phyloP scores from a whole-genome alignment of 2,329 filamentous ascomycete species.

The Rhinocladiella mackenziei region DNA sequence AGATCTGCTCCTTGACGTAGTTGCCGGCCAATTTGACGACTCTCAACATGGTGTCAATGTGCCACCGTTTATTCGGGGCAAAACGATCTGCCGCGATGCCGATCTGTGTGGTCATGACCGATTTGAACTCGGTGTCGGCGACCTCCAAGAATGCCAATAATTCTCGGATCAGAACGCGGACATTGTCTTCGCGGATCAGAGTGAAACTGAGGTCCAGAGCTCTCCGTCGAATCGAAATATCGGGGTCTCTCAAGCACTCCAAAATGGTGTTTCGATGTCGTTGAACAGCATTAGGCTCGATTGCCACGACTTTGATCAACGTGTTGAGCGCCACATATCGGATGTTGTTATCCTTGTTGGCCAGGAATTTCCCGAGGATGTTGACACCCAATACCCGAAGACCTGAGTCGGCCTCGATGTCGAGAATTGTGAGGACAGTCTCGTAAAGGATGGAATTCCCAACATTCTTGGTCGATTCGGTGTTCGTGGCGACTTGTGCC shows the following conservation, averaged over 20 bases:
- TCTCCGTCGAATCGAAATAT: constrained; percentile 93
- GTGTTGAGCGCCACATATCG: constrained; percentile 97
- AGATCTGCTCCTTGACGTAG: constrained; percentile 95
- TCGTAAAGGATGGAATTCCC: constrained; percentile 98
- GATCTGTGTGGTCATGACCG: constrained; percentile 96
- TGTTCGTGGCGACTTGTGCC: constrained; percentile 96
- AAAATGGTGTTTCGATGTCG: constrained; percentile 95
- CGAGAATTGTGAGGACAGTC: constrained; percentile 91
- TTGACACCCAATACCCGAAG: constrained; percentile 93
- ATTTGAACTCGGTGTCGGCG: constrained; percentile 97
- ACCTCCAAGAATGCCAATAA: constrained; percentile 93
- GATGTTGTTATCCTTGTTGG: constrained; percentile 99
- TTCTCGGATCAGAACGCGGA: constrained; percentile 88
- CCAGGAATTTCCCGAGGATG: constrained; percentile 94
- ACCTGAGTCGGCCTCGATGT: constrained; percentile 96
- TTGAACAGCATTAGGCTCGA: constrained; percentile 96
- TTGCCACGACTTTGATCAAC: constrained; percentile 93
- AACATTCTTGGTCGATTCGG: constrained; percentile 96
- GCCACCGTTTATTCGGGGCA: constrained; percentile 96
- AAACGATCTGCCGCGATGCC: constrained; percentile 94
- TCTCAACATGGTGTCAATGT: constrained; percentile 94
- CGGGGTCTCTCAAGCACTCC: constrained; percentile 90
- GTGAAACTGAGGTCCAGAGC: constrained; percentile 98
- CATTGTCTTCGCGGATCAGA: constrained; percentile 93
- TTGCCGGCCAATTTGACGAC: constrained; percentile 91